Evolutionary conservation across 1,284 basidiomycete genomes (phyloP).

Genomic region (Jaminaea rosea): DNA sequence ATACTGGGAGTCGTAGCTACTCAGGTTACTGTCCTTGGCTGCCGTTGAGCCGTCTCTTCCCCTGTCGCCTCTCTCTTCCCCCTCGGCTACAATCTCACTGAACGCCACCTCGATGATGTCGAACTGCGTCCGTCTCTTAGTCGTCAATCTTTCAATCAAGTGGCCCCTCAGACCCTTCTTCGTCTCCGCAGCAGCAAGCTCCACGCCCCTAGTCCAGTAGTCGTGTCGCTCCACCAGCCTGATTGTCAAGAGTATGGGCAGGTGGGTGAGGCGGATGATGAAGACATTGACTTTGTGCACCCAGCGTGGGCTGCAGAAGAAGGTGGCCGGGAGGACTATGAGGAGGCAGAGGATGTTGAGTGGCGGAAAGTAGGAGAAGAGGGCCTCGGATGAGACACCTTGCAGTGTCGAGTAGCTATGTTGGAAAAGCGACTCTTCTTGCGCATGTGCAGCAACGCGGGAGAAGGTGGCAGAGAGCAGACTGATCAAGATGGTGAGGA

Average conservation of each 20-base stretch:
- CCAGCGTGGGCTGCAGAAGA: slow-evolving; percentile 24
- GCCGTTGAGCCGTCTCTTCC: not conserved
- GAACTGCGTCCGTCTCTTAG: slow-evolving; percentile 1
- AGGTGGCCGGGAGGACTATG: slow-evolving; percentile 16
- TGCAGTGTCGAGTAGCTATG: slow-evolving; percentile 54
- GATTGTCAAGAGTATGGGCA: slow-evolving; percentile 73
- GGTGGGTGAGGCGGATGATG: slow-evolving; percentile 62
- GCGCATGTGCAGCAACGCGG: slow-evolving; percentile 79
- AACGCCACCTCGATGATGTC: slow-evolving; percentile 23
- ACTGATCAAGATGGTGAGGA: slow-evolving; percentile 60
- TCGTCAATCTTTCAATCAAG: slow-evolving; percentile 5
- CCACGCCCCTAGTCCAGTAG: slow-evolving; percentile 21
- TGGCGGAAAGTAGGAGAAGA: slow-evolving; percentile 88
- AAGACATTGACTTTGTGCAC: slow-evolving; percentile 56
- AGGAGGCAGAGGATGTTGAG: slow-evolving; percentile 48
- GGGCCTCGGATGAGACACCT: slow-evolving; percentile 73
- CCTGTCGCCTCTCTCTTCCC: not conserved
- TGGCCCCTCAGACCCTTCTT: slow-evolving; percentile 16
- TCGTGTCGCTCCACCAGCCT: slow-evolving; percentile 77
- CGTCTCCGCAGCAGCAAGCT: slow-evolving; percentile 27
- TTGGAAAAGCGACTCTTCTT: slow-evolving; percentile 86
- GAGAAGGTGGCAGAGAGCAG: slow-evolving; percentile 89
- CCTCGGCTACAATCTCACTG: not conserved
- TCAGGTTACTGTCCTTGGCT: not conserved
- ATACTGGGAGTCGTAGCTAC: not conserved